Percentiles rank a stretch among this genome's conserved stretches.
phyloP scores from a whole-genome alignment of 1,284 basidiomycete species.

The Cronartium quercuum region DNA sequence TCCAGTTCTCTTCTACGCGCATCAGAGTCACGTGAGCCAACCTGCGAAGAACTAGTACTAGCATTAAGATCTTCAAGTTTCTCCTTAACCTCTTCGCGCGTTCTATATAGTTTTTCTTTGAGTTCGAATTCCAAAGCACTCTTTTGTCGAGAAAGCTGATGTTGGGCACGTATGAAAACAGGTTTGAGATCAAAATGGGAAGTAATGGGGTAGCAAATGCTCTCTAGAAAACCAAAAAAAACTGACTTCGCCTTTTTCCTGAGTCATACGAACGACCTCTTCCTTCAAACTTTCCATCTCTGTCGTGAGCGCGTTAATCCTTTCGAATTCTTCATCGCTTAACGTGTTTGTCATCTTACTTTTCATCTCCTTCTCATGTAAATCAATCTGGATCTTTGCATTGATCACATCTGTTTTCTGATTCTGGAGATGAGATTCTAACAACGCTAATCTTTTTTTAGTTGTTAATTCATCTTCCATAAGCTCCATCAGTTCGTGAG shows the following conservation, averaged over 20 bases:
- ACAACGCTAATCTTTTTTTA: conserved; percentile 58
- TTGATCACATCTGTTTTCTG: conserved; percentile 58
- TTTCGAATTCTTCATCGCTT: conserved; percentile 63
- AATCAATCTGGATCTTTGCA: conserved; percentile 53
- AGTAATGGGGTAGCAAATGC: neutral
- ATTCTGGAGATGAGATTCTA: conserved; percentile 66
- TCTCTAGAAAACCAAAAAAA: too few species aligned
- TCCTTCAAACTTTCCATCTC: conserved; percentile 70
- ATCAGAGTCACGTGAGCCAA: conserved; percentile 61
- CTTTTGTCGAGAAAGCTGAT: conserved; percentile 68
- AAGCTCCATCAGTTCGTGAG: conserved; percentile 61
- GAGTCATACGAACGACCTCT: conserved; percentile 63
- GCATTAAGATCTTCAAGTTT: conserved; percentile 71
- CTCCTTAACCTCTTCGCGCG: conserved; percentile 66
- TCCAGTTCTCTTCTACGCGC: conserved; percentile 63
- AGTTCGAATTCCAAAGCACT: conserved; percentile 85
- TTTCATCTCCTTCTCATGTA: conserved; percentile 65
- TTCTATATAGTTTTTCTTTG: conserved; percentile 74
- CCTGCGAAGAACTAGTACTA: conserved; percentile 56
- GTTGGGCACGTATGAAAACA: conserved; percentile 2
- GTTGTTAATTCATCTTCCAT: conserved; percentile 67
- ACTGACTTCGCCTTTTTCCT: conserved; percentile 65
- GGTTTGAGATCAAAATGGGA: neutral
- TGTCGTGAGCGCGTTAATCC: conserved; percentile 65
- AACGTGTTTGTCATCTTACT: conserved; percentile 70